A percentile compares a stretch with the other conserved stretches of the same genome.
Conservation (phyloP, 2,329 filamentous ascomycete species). For the Botrytis squamosa region DNA sequence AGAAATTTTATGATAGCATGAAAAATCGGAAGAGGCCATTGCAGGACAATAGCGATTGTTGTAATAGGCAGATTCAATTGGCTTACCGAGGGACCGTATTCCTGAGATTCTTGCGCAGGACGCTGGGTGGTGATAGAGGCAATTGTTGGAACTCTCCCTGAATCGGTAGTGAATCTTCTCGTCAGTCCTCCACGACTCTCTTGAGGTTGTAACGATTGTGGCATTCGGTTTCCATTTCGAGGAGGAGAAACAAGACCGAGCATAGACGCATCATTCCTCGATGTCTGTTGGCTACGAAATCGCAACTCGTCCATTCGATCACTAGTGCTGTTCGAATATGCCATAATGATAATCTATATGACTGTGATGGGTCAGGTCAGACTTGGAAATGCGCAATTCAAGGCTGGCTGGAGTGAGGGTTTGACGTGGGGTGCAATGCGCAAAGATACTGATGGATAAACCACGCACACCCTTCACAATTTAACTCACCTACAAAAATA, state of each 20-base stretch:
- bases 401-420: slow-evolving; percentile 23
- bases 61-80: slow-evolving; percentile 25
- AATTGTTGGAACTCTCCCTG: slow-evolving; percentile 76
- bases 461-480: background rate
- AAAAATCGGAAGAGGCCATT: background rate
- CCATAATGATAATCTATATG: slow-evolving; percentile 50
- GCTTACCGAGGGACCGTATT: slow-evolving; percentile 40
- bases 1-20: background rate
- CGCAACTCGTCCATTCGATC: slow-evolving; percentile 76
- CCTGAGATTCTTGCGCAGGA: slow-evolving; percentile 33
- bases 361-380: slow-evolving; percentile 36
- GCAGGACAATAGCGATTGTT: slow-evolving; percentile 28
- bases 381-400: slow-evolving; percentile 20
- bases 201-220: slow-evolving; percentile 55
- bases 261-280: slow-evolving; percentile 73
- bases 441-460: slow-evolving; percentile 12
- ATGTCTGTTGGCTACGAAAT: slow-evolving; percentile 74
- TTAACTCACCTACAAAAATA: slow-evolving; percentile 21
- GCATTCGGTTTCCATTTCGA: slow-evolving; percentile 68
- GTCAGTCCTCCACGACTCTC: slow-evolving; percentile 78
- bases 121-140: slow-evolving; percentile 43
- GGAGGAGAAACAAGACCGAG: slow-evolving; percentile 72
- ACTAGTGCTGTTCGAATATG: slow-evolving; percentile 60
- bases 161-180: slow-evolving; percentile 91
- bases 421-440: slow-evolving; percentile 30